Base-by-base conservation (phyloP, 768 basidiomycete species). In the Chlorophyllum brunneum region DNA sequence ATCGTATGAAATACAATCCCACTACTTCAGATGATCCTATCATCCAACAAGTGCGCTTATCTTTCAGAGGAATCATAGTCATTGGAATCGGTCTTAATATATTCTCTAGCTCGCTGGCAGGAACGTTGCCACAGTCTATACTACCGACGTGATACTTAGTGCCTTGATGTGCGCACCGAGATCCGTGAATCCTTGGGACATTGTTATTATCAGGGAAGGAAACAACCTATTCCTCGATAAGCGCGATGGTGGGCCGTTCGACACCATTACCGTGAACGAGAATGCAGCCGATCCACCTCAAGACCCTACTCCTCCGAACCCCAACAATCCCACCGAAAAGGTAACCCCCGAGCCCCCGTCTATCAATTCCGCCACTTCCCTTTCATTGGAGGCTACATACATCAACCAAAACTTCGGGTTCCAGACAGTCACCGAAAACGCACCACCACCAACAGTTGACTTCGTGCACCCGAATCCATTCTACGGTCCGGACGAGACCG, bases 381-480 rank as follows among this genome's bases (percentile, higher is more conserved):
- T 99, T 23, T 95, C 95, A 0, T 79, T 98, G 29, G 97, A 99
- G 70, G 97, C 97, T 4, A 98, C 95, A 23, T 98, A 95, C 71
- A 92, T 99, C 76, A 98, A 98, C 74, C 92, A 95, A 65, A 98
- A 98, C 70, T 99, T 98, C 62, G 86, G 88, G 22, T 97, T 95
- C 80, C 97, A 99, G 70, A 86, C 91, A 38, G 95, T 95, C 38
- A 77, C 81, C 49, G 92, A 95, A 67, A 79, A 67, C 26, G 61
- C 76, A 2, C 79, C 80, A 5, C 81, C 83, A 0, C 72, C 79
- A 24, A 74, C 86, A 5, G 74, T 88, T 36, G 85, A 92, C 55
- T 82, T 98, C 61, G 76, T 81, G 11, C 80, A 92, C 59, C 84
- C 95, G 2, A 99, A 99, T 68, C 97, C 97, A 4, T 99, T 99